These are phyloP conservation scores for Sarocladium kiliense DNA, from an alignment of 2,329 filamentous ascomycete species.

Conservation along the genomic window DNA sequence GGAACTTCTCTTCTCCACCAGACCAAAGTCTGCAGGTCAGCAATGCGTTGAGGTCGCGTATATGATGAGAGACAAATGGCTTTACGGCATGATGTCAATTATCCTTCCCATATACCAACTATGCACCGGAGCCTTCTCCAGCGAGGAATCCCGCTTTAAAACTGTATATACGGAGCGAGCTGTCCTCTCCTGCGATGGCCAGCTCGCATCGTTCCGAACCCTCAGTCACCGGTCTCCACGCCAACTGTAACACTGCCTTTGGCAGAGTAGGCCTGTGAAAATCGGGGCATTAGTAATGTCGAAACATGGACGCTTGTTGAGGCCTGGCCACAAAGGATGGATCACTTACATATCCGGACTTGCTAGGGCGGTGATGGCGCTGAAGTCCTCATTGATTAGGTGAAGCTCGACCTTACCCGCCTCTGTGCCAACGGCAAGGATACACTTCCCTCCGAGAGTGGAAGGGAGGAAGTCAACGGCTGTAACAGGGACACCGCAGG, in stretches of 20 bases:
- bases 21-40: too few species aligned
- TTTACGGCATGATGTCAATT: too few species aligned
- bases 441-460: slow-evolving; percentile 21
- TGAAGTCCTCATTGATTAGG: slow-evolving; percentile 29
- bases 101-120: too few species aligned
- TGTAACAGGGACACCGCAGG: slow-evolving; percentile 58
- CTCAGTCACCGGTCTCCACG: slow-evolving; percentile 54
- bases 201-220: slow-evolving; percentile 29
- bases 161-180: slow-evolving; percentile 53
- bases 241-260: slow-evolving; percentile 60
- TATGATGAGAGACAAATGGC: too few species aligned
- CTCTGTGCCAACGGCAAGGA: slow-evolving; percentile 56
- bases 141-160: slow-evolving; percentile 21
- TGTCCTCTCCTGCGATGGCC: slow-evolving; percentile 56
- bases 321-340: slow-evolving; percentile 47
- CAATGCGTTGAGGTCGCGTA: too few species aligned
- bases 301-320: too few species aligned
- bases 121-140: not conserved
- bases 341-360: not conserved
- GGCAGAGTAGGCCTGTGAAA: slow-evolving; percentile 39
- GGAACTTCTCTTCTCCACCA: too few species aligned
- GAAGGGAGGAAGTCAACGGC: slow-evolving; percentile 60
- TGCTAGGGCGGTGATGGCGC: not conserved
- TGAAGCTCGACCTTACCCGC: slow-evolving; percentile 41
- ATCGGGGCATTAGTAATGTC: not conserved